These are phyloP conservation scores for Solanum peruvianum DNA, from an alignment of 257 asterid species.

Conservation along the genomic window DNA sequence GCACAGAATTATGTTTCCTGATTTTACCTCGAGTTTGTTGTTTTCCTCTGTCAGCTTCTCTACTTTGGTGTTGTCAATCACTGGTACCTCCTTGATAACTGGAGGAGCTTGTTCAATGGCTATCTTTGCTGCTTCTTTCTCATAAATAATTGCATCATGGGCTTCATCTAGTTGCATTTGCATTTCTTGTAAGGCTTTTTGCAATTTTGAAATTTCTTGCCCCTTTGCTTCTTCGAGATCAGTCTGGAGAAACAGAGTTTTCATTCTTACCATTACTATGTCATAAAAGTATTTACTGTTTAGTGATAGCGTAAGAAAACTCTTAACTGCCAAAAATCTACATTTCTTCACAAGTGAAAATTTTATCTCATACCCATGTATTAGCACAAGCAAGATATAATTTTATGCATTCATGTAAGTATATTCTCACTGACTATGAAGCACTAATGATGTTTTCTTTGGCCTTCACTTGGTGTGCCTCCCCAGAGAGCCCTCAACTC, in stretches of 20 bases:
- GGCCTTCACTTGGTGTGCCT: background rate
- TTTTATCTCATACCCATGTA: background rate
- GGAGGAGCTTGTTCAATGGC: constrained; percentile 94
- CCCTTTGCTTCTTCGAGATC: constrained; percentile 89
- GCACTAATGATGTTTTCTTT: background rate
- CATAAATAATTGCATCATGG: constrained; percentile 48
- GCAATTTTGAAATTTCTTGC: constrained; percentile 65
- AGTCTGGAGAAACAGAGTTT: constrained; percentile 28
- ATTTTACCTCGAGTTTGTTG: constrained; percentile 61
- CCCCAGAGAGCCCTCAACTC: background rate
- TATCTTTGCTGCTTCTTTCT: constrained; percentile 73
- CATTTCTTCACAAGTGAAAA: background rate
- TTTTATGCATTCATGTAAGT: background rate
- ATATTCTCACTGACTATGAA: background rate
- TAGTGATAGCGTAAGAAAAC: background rate
- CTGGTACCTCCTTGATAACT: constrained; percentile 77
- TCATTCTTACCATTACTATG: background rate
- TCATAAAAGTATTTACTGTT: background rate
- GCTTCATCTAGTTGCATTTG: constrained; percentile 70
- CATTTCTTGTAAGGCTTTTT: constrained; percentile 49
- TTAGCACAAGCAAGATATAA: background rate
- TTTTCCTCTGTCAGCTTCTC: constrained; percentile 65
- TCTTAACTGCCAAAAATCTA: background rate
- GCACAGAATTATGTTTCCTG: constrained; percentile 1
- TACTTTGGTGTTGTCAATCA: constrained; percentile 65